Base-by-base conservation (phyloP, 2,329 filamentous ascomycete species). In the Beauveria asiatica region DNA sequence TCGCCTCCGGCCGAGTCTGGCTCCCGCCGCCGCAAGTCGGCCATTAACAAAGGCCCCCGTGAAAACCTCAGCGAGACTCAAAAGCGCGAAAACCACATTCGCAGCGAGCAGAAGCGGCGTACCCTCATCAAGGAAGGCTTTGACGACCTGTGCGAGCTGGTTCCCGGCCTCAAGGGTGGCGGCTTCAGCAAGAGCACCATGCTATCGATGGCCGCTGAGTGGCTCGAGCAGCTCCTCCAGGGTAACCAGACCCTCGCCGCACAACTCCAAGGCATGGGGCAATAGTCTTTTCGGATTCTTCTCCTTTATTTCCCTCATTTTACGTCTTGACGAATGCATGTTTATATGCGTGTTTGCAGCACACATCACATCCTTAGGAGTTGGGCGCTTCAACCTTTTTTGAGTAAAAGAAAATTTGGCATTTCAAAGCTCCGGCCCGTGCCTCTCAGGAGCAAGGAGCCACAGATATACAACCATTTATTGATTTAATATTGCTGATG, bases 171-270 rank as follows among this genome's bases (percentile, higher is more conserved):
- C 11, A 82, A 81, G 59, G 85, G 83, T 27, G 88, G 88, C 9
- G 88, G 88, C 1, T 86, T 92, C 65, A 94, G 90, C 75, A 96
- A 95, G 76, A 92, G 89, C 69, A 86, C 84, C 8, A 87, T 91
- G 71, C 78, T 96, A 44, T 80, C 82, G 19, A 87, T 92, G 73
- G 83, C 89, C 3, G 88, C 85, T 16, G 86, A 90, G 64, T 95
- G 88, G 80, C 75, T 96, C n/a, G 84, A 92, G 64, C 83, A 87
- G 17, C 70, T 95, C 21, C 72, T 91, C 13, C 75, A 80, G 44
- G 89, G 86, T 5, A 96, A 95, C 68, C 76, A 85, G 60, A 70
- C 76, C 27, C 71, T 91, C 57, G 76, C 76, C 60, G 71, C 70
- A n/a, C 80, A 83, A 70, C 70, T 87, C 50, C 74, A 75, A n/a